phyloP scores from a whole-genome alignment of 192 early-diverging fungal species.

The Phlyctochytrium bullatum region DNA sequence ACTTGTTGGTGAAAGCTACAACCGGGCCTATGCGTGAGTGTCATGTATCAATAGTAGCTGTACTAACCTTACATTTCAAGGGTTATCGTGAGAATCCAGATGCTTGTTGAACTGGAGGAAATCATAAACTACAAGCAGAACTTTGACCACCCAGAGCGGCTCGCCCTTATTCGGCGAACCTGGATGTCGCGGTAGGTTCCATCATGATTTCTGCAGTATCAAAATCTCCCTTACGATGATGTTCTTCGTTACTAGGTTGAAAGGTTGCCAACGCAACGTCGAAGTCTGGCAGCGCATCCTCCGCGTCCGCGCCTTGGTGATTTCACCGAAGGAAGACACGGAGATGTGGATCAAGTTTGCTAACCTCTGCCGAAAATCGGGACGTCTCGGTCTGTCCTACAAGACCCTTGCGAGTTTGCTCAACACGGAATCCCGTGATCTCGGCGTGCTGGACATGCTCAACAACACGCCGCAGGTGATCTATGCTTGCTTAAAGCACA shows the following conservation, averaged over 20 bases:
- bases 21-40: slow-evolving; percentile 76
- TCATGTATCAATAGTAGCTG: background rate
- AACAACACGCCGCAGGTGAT: slow-evolving; percentile 69
- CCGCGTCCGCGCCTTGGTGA: slow-evolving; percentile 81
- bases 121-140: slow-evolving; percentile 86
- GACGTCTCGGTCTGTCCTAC: slow-evolving; percentile 73
- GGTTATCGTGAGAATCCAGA: slow-evolving; percentile 88
- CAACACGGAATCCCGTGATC: slow-evolving; percentile 53
- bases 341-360: slow-evolving; percentile 96
- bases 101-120: slow-evolving; percentile 98
- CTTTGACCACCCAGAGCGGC: slow-evolving; percentile 74
- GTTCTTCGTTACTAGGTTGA: too few relatives aligned
- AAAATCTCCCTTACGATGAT: too few relatives aligned
- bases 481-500: slow-evolving; percentile 89
- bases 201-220: background rate
- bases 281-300: slow-evolving; percentile 94
- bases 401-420: slow-evolving; percentile 75
- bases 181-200: slow-evolving; percentile 69
- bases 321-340: slow-evolving; percentile 88
- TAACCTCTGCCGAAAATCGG: slow-evolving; percentile 88
- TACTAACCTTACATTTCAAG: slow-evolving; percentile 11
- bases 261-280: slow-evolving; percentile 87
- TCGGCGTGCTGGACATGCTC: slow-evolving; percentile 40
- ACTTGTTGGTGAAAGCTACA: slow-evolving; percentile 89
- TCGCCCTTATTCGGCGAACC: slow-evolving; percentile 71